Evolutionary conservation across 192 early-diverging fungal species (phyloP), one percentile per base, ranked within the genome.

Genomic region (Coemansia umbellata): DNA sequence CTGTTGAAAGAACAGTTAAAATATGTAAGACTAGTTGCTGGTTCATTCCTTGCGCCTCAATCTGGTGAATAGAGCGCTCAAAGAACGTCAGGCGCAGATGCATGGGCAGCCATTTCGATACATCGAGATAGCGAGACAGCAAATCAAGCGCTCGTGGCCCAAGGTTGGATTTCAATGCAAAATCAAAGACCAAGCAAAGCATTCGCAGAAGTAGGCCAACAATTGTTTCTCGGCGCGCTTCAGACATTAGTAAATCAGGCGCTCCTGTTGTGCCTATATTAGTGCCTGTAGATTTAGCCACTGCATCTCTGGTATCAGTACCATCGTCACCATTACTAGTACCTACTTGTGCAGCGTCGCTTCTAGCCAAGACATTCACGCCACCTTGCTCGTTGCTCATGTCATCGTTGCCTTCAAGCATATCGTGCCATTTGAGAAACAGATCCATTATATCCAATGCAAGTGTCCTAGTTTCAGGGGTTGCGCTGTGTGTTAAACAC

Each of bases 391-490:
- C 21, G 49, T 59, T 68, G 18, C 63, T 48, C 4, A 47, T 52
- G 19, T 64, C 69, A 14, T 55, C 23, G 31, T 79, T 78, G 9
- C 47, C n/a, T 21, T 87, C 75, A 10, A 82, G 77, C 56, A 80
- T 82, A 17, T 74, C 79, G 52, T 99, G 91, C 97, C 97, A 99
- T 40, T 80, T 84, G 19, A 95, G 69, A 39, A 98, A 86, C 43
- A 99, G 74, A 15, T 95, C 91, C 21, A 88, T 85, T 22, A 99
- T 78, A 58, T 98, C 95, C 32, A 95, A 81, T 5, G 93, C 90
- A 36, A 99, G 59, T 0, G 84, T 62, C 28, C 88, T 81, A 4
- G 89, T 92, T 62, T 99, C 97, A 3, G 86, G 74, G 2, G 89
- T 91, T 1, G 92, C 84, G 58, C 81, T 95, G 37, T 87, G 83